Conservation (phyloP, 352 stramenopile genomes). For the Bremia lactucae region DNA sequence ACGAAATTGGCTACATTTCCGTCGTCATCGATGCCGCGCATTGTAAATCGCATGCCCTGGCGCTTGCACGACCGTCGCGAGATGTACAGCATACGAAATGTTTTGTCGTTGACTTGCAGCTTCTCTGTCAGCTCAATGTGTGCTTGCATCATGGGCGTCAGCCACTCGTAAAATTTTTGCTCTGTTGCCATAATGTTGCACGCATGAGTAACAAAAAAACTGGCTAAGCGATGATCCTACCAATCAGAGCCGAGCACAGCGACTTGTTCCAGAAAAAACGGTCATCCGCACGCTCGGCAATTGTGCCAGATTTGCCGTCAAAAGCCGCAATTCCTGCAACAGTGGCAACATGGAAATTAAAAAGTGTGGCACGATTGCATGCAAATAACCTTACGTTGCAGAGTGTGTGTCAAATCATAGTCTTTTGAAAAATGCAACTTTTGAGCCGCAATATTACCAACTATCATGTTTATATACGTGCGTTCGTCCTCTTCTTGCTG, state of each 20-base stretch:
- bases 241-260: constrained; percentile 41
- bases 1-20: constrained; percentile 92
- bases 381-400: constrained; percentile 44
- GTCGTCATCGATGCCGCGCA: constrained; percentile 85
- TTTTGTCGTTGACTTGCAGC: constrained; percentile 33
- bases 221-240: constrained; percentile 10
- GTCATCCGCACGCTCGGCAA: constrained; percentile 68
- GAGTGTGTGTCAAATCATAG: constrained; percentile 67
- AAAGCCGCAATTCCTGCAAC: constrained; percentile 41
- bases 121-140: constrained; percentile 45
- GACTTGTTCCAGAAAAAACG: constrained; percentile 92
- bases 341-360: neutral
- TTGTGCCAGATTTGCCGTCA: constrained; percentile 35
- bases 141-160: constrained; percentile 71
- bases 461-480: constrained; percentile 55
- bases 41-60: constrained; percentile 87
- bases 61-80: constrained; percentile 65
- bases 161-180: constrained; percentile 67
- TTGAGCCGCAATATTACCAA: constrained; percentile 33
- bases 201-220: neutral
- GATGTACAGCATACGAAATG: constrained; percentile 68
- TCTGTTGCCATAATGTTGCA: constrained; percentile 19
- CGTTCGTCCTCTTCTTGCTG: constrained; percentile 51
- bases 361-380: neutral
- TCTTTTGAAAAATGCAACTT: constrained; percentile 68